Evolutionary conservation across 2,329 filamentous ascomycete genomes (phyloP).

Genomic region (Zasmidium cellare): DNA sequence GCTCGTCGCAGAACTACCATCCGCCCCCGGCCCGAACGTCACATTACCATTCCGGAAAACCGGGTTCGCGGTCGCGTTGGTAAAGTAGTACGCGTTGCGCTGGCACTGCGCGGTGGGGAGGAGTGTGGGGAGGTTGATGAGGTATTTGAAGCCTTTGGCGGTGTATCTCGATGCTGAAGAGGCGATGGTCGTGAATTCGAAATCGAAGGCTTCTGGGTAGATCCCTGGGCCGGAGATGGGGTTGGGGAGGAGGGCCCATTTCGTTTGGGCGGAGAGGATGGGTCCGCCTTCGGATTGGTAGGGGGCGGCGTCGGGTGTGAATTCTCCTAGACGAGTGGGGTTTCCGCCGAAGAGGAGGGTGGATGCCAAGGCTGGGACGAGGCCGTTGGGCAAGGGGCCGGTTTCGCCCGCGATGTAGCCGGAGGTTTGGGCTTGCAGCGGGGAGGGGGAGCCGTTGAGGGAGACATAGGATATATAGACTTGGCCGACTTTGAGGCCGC

Average conservation of each 20-base stretch:
- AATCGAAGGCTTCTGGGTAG: slow-evolving; percentile 21
- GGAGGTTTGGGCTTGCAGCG: slow-evolving; percentile 13
- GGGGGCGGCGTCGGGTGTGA: slow-evolving; percentile 15
- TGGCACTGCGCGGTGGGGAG: slow-evolving; percentile 21
- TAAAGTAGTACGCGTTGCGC: slow-evolving; percentile 28
- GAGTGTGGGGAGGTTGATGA: slow-evolving; percentile 24
- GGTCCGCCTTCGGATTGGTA: slow-evolving; percentile 19
- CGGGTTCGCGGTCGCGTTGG: slow-evolving; percentile 23
- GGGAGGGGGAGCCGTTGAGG: slow-evolving; percentile 8
- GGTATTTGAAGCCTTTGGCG: slow-evolving; percentile 19
- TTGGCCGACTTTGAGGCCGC: slow-evolving; percentile 9
- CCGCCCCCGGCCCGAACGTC: slow-evolving; percentile 23
- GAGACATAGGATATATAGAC: slow-evolving; percentile 22
- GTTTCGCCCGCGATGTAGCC: slow-evolving; percentile 22
- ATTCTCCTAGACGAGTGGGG: slow-evolving; percentile 20
- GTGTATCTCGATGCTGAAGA: slow-evolving; percentile 8
- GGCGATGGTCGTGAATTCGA: slow-evolving; percentile 16
- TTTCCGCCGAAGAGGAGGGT: slow-evolving; percentile 22
- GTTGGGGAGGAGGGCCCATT: slow-evolving; percentile 24
- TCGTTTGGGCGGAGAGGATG: slow-evolving; percentile 14
- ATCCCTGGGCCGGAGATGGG: slow-evolving; percentile 26
- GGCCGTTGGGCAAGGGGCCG: slow-evolving; percentile 21
- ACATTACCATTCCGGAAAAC: slow-evolving; percentile 22
- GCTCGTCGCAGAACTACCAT: slow-evolving; percentile 15
- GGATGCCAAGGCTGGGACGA: slow-evolving; percentile 23